These are phyloP conservation scores for Ramaria rubella DNA, from an alignment of 768 basidiomycete genomes.

Conservation along the genomic window DNA sequence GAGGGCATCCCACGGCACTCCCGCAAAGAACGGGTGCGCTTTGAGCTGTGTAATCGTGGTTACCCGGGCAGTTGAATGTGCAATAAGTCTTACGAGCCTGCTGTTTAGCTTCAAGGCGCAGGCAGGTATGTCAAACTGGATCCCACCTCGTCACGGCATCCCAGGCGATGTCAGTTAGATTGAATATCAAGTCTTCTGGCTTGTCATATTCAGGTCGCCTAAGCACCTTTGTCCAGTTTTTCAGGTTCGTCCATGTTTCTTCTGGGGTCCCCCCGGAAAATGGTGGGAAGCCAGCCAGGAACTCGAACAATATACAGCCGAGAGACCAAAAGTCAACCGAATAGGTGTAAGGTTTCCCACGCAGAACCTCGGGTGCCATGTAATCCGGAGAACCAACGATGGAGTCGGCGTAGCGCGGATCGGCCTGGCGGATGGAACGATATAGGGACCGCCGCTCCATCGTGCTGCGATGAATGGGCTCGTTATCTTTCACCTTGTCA, in stretches of 20 bases:
- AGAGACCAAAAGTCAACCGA: constrained; percentile 98
- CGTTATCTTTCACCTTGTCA: constrained; percentile 93
- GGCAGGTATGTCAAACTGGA: neutral
- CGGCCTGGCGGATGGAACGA: constrained; percentile 82
- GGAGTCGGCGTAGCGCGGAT: constrained; percentile 92
- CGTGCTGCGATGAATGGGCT: constrained; percentile 84
- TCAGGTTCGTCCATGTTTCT: constrained; percentile 98
- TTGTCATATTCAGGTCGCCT: constrained; percentile 92
- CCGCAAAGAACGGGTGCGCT: constrained; percentile 76
- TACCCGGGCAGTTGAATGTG: constrained; percentile 77
- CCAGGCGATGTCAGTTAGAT: constrained; percentile 90
- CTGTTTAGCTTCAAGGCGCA: neutral
- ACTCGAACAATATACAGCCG: constrained; percentile 97
- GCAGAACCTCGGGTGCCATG: constrained; percentile 93
- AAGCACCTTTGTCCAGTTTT: constrained; percentile 93
- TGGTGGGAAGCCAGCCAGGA: constrained; percentile 93
- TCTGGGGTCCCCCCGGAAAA: constrained; percentile 94
- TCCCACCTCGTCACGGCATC: constrained; percentile 77
- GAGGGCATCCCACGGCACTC: constrained; percentile 70
- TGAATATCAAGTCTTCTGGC: constrained; percentile 95
- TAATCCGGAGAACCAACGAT: constrained; percentile 98
- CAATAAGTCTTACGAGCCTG: constrained; percentile 57
- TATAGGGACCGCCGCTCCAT: constrained; percentile 93
- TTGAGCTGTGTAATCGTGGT: constrained; percentile 66
- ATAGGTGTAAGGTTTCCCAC: constrained; percentile 91